A percentile compares a stretch with the other conserved stretches of the same genome.
These are phyloP conservation scores for Ophiostoma quercus DNA, from an alignment of 2,329 filamentous ascomycete genomes.

Conservation along the genomic window DNA sequence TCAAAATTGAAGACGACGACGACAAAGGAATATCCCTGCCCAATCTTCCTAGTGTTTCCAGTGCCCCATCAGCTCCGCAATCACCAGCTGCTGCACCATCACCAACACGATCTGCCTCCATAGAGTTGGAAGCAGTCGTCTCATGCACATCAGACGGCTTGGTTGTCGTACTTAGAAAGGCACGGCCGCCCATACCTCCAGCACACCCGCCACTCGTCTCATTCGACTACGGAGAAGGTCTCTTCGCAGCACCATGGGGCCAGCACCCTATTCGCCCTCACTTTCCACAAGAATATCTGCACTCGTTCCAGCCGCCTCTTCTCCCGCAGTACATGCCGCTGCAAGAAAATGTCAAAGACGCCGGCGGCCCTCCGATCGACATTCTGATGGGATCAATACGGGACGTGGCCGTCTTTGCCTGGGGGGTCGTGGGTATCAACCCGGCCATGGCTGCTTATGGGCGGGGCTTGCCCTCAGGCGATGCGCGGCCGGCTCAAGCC, in stretches of 20 bases:
- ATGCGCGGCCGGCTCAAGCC: slow-evolving; percentile 31
- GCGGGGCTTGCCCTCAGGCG: slow-evolving; percentile 56
- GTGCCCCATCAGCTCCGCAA: neutral
- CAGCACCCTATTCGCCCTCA: slow-evolving; percentile 55
- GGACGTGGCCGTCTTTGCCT: slow-evolving; percentile 83
- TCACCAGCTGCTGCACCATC: slow-evolving; percentile 15
- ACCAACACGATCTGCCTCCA: slow-evolving; percentile 37
- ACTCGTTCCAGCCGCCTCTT: slow-evolving; percentile 42
- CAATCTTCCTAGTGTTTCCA: neutral
- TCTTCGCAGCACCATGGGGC: slow-evolving; percentile 79
- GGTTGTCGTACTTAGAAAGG: slow-evolving; percentile 72
- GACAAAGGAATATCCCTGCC: neutral
- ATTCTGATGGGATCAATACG: slow-evolving; percentile 75
- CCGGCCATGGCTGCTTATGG: slow-evolving; percentile 62
- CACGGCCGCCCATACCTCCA: slow-evolving; percentile 63
- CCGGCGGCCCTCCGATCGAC: slow-evolving; percentile 51
- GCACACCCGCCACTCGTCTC: slow-evolving; percentile 46
- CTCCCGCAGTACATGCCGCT: slow-evolving; percentile 43
- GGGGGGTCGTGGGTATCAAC: slow-evolving; percentile 76
- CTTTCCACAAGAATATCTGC: slow-evolving; percentile 40
- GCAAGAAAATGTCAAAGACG: slow-evolving; percentile 41
- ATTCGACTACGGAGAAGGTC: slow-evolving; percentile 51
- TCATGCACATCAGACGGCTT: slow-evolving; percentile 86
- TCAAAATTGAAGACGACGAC: slow-evolving; percentile 27
- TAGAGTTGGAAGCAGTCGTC: slow-evolving; percentile 83